A percentile compares a stretch with the other conserved stretches of the same genome.
Evolutionary conservation across 257 asterid species (phyloP).

Genomic region (Solanum ossicruentum): DNA sequence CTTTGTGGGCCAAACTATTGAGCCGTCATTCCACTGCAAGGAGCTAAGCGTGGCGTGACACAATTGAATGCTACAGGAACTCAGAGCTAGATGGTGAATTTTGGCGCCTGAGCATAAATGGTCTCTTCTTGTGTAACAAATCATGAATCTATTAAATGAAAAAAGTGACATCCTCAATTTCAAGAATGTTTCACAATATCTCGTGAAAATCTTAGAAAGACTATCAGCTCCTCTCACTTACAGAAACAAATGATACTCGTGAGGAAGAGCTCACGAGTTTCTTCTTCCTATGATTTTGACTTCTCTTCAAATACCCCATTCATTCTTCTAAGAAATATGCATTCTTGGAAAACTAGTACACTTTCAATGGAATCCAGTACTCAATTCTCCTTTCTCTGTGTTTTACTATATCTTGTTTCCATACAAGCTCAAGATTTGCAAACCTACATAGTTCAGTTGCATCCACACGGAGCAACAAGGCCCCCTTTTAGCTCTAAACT

Average conservation of each 20-base stretch:
- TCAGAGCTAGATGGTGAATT: not conserved
- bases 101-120: slow-evolving; percentile 5
- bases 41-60: slow-evolving; percentile 4
- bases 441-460: slow-evolving; percentile 81
- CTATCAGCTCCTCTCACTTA: not conserved
- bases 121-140: not conserved
- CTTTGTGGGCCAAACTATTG: not conserved
- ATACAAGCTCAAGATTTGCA: slow-evolving; percentile 33
- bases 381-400: slow-evolving; percentile 11
- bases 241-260: slow-evolving; percentile 47
- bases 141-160: not conserved
- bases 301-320: slow-evolving; percentile 44
- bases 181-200: not conserved
- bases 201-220: not conserved
- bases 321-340: slow-evolving; percentile 16
- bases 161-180: not conserved
- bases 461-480: slow-evolving; percentile 33
- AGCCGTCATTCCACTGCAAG: not conserved
- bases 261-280: slow-evolving; percentile 83
- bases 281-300: slow-evolving; percentile 7
- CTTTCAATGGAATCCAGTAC: slow-evolving; percentile 23
- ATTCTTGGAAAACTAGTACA: not conserved
- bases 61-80: not conserved
- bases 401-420: slow-evolving; percentile 12
- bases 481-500: slow-evolving; percentile 35